Evolutionary conservation across 2,329 filamentous ascomycete species (phyloP), one percentile per base, ranked within the genome.

Genomic region (Scleromitrula shiraiana): DNA sequence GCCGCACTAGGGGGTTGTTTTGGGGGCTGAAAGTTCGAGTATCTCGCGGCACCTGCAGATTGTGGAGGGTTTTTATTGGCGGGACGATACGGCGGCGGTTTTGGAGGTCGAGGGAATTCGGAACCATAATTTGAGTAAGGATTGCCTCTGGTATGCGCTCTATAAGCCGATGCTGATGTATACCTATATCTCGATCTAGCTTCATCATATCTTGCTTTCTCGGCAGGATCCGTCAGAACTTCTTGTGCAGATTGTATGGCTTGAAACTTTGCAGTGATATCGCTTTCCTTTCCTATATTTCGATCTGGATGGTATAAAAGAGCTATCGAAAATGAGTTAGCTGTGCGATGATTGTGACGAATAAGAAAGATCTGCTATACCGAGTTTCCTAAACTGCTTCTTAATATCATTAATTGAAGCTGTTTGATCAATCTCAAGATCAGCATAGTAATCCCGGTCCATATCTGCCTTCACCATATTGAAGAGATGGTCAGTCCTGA

Each of bases 181-280:
- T 52, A 59, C 46, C 54, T 54, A 8, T 41, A 47, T 45, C 62
- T 54, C 3, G 44, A 46, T 41, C 63, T 54, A 23, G 55, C 56
- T 8, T 54, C 45, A 56, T 65, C 64, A 45, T 65, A 65, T 51
- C 55, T 65, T 7, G 59, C 55, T 41, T 58, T 52, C 49, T 65
- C 60, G 35, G 41, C 29, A 7, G 58, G 41, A 46, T 65, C 63
- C 54, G 70, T 75, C 38, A 87, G 70, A 42, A 87, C 71, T 62
- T 86, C 83, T 56, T 85, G 76, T 29, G 83, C 83, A 7, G 80
- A 76, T 65, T 85, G 81, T 36, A 87, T 84, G 37, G 75, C 75
- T 64, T 86, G 83, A 57, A 87, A 87, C 59, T 80, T 82, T 29
- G 79, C 70, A 35, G 78, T 79, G 55, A 77, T 79, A 59, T 85